Base-by-base conservation (phyloP, 2,329 filamentous ascomycete species). In the Curvularia sp. region DNA sequence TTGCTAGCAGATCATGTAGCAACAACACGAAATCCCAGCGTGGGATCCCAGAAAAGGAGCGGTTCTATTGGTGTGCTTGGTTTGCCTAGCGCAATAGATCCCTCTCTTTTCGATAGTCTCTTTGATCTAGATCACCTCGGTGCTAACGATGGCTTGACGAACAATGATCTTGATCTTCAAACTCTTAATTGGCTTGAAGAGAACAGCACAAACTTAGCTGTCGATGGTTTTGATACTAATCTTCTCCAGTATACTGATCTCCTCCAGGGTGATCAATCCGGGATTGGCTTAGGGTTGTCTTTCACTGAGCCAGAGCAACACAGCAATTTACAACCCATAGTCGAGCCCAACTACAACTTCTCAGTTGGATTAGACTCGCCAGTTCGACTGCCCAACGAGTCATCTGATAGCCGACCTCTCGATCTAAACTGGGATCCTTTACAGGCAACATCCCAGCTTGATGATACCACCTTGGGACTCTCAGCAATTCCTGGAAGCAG, bases 401-500 rank as follows among this genome's bases (percentile, higher is more conserved):
- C 49, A 15, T 46, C 31, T 22, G 33, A 9, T 13, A 24, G 39
- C 38, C 33, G 9, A 10, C 31, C 31, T n/a, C 9, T 30, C 20
- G 35, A 48, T 22, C 9, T 22, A 6, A 35, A 33, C 4, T 58
- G 52, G 56, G 35, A 44, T 33, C 7, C 42, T 24, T 49, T 31
- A 24, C 12, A 30, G 28, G 28, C 24, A 5, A n/a, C 8, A n/a
- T 12, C 50, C 18, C 35, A 33, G 5, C 22, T 50, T 24, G 26
- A 44, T 31, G 31, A 42, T 6, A 35, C 54, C 12, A 60, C 60
- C 24, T 50, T 53, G 7, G 60, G 57, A 7, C 22, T 62, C 6
- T 60, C 53, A 12, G 57, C 57, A 8, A 18, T 62, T 20, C 60
- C 60, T 15, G 30, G 48, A 12, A 50, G 53, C 15, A 52, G 39